Evolutionary conservation across 495 filamentous ascomycete species (phyloP), one percentile per base, ranked within the genome.

Genomic region (Neurospora sp.): DNA sequence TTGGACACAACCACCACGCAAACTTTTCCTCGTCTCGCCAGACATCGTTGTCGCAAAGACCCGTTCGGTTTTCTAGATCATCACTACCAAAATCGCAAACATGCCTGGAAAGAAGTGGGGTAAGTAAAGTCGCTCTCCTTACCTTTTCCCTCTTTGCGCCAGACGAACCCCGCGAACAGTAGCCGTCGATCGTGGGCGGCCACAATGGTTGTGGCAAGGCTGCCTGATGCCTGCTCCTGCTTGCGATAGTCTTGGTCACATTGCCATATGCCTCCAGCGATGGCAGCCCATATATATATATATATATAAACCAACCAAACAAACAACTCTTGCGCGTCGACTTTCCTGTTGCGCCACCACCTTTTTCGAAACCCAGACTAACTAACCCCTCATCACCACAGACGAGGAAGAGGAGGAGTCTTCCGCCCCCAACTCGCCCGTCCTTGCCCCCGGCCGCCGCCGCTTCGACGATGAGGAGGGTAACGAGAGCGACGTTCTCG

Each of bases 401-500:
- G 78, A 81, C 73, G 53, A 61, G 53, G 83, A 84, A 85, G 92
- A 94, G 70, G 91, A 94, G 73, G 91, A 93, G 72, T 86, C 84
- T 78, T 86, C 86, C 42, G 82, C 87, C 73, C 82, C 88, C 44
- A 85, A 88, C 61, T 88, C 93, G 53, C 87, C 90, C 46, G 86
- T 84, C 59, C 82, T 86, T 44, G 85, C 88, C 72, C 72, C 73
- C 31, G 81, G 83, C 31, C 82, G 82, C 69, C 73, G 87, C 79
- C 93, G 93, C 80, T 98, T 96, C 77, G 94, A 96, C 75, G 96
- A 99, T 77, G 95, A 98, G 79, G 94, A 97, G 81, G 93, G 89
- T 40, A 89, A 91, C 2, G 94, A 96, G 68, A 86, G 84, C 80
- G 94, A 98, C 82, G 93, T 98, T 72, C 88, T 98, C 72, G 96